phyloP scores from a whole-genome alignment of 495 filamentous ascomycete species.

The Barbatosphaeria neglecta region DNA sequence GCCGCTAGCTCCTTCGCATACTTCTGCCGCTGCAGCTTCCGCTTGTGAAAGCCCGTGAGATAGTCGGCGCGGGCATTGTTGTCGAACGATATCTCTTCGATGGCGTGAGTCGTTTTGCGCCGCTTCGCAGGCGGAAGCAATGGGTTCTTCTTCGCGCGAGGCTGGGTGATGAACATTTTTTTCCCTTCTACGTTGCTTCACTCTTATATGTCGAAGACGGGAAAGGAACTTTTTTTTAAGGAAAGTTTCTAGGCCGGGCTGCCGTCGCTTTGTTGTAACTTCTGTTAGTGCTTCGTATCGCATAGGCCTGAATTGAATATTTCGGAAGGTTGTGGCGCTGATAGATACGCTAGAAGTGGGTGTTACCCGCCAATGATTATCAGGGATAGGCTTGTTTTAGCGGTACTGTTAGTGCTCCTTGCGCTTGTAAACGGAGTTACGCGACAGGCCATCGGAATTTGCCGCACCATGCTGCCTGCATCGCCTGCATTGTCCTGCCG shows the following conservation, averaged over 20 bases:
- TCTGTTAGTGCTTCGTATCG: no score
- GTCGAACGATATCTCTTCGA: conserved; percentile 82
- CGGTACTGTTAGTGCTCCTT: no score
- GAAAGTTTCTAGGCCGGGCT: no score
- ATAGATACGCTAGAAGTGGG: neutral
- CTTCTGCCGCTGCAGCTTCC: conserved; percentile 73
- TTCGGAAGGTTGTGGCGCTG: neutral
- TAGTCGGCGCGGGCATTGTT: conserved; percentile 63
- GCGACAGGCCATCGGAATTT: no score
- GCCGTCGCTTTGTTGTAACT: no score
- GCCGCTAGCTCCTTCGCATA: conserved; percentile 67
- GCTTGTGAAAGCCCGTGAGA: conserved; percentile 91
- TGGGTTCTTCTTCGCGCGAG: conserved; percentile 34
- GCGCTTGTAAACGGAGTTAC: no score
- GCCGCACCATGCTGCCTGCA: no score
- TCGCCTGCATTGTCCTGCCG: no score
- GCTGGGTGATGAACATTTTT: conserved; percentile 30
- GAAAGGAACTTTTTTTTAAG: neutral
- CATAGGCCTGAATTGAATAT: no score
- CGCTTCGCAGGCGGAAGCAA: conserved; percentile 47
- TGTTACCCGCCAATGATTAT: no score
- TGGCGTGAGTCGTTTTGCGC: conserved; percentile 45
- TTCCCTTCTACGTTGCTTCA: conserved; percentile 13
- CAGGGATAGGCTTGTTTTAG: no score
- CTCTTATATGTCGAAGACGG: conserved; percentile 7